These are phyloP conservation scores for Limnanthes douglasii DNA, from an alignment of 345 rosid species.

Conservation along the genomic window DNA sequence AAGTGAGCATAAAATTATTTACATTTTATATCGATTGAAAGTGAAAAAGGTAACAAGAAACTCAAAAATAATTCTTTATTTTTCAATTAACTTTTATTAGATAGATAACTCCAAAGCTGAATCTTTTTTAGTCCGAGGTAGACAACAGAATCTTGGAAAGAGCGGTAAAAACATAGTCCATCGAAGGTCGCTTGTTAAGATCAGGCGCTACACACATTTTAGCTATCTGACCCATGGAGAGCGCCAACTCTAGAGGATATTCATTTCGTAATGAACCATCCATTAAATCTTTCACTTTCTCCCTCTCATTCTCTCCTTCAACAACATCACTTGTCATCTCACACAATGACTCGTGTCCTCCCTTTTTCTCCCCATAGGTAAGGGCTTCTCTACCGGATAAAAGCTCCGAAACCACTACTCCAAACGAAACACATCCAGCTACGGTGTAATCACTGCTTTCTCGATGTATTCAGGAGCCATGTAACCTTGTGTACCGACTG, in stretches of 20 bases:
- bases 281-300: constrained; percentile 38
- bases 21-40: too few relatives aligned
- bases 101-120: too few relatives aligned
- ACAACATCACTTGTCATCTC: constrained; percentile 34
- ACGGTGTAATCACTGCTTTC: constrained; percentile 73
- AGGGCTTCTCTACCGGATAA: constrained; percentile 66
- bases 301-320: constrained; percentile 60
- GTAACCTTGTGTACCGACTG: constrained; percentile 74
- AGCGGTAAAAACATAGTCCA: constrained; percentile 32
- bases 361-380: constrained; percentile 13
- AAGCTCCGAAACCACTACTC: constrained; percentile 73
- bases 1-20: too few relatives aligned
- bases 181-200: constrained; percentile 43
- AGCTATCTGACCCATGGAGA: constrained; percentile 62
- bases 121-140: constrained; percentile 72
- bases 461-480: constrained; percentile 87
- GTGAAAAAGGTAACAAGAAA: too few relatives aligned
- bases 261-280: constrained; percentile 42
- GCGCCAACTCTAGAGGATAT: constrained; percentile 73
- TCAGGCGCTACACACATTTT: constrained; percentile 43
- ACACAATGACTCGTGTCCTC: constrained; percentile 30
- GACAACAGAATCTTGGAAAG: constrained; percentile 66
- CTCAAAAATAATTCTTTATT: too few relatives aligned
- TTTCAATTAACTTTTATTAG: too few relatives aligned
- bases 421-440: constrained; percentile 72